A percentile compares a stretch with the other conserved stretches of the same genome.
Evolutionary conservation across 2,329 filamentous ascomycete genomes (phyloP).

Genomic region (Bipolaris cookei): DNA sequence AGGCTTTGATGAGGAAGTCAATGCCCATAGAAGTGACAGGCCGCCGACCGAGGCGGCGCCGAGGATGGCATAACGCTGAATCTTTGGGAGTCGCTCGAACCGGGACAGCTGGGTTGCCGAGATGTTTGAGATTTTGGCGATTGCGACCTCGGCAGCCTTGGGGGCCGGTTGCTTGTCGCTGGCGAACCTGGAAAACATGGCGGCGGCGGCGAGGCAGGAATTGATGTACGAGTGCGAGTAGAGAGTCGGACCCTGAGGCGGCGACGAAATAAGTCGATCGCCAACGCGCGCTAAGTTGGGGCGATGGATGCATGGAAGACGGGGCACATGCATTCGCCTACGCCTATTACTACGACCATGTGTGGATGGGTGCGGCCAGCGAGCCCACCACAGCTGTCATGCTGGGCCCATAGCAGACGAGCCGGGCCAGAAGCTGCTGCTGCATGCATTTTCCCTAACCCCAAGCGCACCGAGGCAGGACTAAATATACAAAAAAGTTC

Average conservation of each 20-base stretch:
- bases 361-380: background rate
- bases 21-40: conserved; percentile 31
- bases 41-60: conserved; percentile 38
- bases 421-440: background rate
- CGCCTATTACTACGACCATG: background rate
- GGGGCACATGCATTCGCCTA: background rate
- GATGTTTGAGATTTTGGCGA: conserved; percentile 18
- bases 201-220: conserved; percentile 20
- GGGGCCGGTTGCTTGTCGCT: conserved; percentile 21
- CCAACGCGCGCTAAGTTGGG: conserved; percentile 21
- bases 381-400: background rate
- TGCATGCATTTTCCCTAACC: conserved; percentile 1
- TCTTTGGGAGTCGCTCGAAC: conserved; percentile 25
- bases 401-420: background rate
- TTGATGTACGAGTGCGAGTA: conserved; percentile 17
- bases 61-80: conserved; percentile 26
- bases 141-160: conserved; percentile 14
- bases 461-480: background rate
- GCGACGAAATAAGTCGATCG: conserved; percentile 26
- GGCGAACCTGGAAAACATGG: conserved; percentile 27
- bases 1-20: conserved; percentile 27
- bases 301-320: conserved; percentile 12
- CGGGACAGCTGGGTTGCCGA: conserved; percentile 21
- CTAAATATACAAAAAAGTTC: background rate
- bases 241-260: conserved; percentile 22